Evolutionary conservation across 768 basidiomycete species (phyloP), one percentile per base, ranked within the genome.

Genomic region (Boletales sp.): DNA sequence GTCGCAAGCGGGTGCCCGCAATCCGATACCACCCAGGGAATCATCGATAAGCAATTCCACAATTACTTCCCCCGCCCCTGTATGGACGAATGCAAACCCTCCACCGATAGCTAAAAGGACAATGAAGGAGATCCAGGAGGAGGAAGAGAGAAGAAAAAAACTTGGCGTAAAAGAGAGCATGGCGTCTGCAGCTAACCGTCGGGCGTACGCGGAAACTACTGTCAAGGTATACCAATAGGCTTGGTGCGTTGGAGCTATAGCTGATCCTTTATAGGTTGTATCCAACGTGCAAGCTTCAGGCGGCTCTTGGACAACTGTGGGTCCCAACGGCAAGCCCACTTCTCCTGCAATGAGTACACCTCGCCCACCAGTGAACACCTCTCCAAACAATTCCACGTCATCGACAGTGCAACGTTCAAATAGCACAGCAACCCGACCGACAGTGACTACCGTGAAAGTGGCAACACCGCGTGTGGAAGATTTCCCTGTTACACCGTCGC

Each of bases 91-190:
- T 58, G 71, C 79, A 14, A 70, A 69, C 21, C 84, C 83, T 62
- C 67, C 77, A 8, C 71, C 72, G 10, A 64, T 74, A 3, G 65
- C 78, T 8, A 94, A 92, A 76, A 97, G 93, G 77, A 90, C 90
- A 2, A 86, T 99, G 86, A 97, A 95, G 74, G 94, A 99, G 73
- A 99, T 99, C 36, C 91, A 95, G 63, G 95, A 98, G 69, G 97
- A 99, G 60, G 97, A 99, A 63, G 92, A 95, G 69, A 80, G 74
- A 55, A 79, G 87, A 54, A 94, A 92, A 75, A 88, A 84, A 68
- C 59, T 71, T 27, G 75, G 75, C 1, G 69, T 72, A 8, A 86
- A 84, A 66, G 83, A 88, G 55, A 82, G 76, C 46, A 73, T 74
- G 47, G 77, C 77, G 9, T 71, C 80, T 12, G 73, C 78, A 18